These are phyloP conservation scores for Usnea hakonensis DNA, from an alignment of 495 filamentous ascomycete genomes.

Conservation along the genomic window DNA sequence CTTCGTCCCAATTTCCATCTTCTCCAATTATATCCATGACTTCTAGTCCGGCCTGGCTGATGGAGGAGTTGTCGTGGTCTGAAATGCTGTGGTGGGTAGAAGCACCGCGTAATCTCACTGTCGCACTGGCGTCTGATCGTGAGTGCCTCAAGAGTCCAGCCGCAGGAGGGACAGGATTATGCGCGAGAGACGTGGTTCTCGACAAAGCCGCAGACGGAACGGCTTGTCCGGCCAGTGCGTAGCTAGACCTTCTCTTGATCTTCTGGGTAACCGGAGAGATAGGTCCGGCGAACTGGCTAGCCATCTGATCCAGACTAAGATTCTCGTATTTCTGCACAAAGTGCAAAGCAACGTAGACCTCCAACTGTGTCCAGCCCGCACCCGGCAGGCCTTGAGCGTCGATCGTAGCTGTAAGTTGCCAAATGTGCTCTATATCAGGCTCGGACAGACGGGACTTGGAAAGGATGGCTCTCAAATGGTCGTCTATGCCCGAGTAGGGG, in stretches of 20 bases:
- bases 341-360: constrained; percentile 17
- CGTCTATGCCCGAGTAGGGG: neutral
- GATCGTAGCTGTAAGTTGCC: constrained; percentile 8
- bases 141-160: constrained; percentile 1
- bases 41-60: constrained; percentile 15
- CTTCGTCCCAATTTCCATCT: neutral
- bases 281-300: constrained; percentile 9
- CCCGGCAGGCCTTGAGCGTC: constrained; percentile 1
- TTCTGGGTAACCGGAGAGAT: neutral
- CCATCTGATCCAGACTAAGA: constrained; percentile 10
- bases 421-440: constrained; percentile 7
- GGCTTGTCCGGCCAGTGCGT: neutral
- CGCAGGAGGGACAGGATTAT: neutral
- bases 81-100: neutral
- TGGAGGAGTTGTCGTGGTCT: constrained; percentile 3
- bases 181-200: neutral
- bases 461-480: constrained; percentile 5
- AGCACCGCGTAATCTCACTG: neutral
- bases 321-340: constrained; percentile 7
- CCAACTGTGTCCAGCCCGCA: constrained; percentile 13
- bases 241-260: constrained; percentile 7
- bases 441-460: constrained; percentile 15
- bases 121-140: neutral
- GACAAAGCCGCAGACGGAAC: neutral
- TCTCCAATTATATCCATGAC: constrained; percentile 1